Base-by-base conservation (phyloP, 495 filamentous ascomycete genomes). In the Penicillium goetzii region DNA sequence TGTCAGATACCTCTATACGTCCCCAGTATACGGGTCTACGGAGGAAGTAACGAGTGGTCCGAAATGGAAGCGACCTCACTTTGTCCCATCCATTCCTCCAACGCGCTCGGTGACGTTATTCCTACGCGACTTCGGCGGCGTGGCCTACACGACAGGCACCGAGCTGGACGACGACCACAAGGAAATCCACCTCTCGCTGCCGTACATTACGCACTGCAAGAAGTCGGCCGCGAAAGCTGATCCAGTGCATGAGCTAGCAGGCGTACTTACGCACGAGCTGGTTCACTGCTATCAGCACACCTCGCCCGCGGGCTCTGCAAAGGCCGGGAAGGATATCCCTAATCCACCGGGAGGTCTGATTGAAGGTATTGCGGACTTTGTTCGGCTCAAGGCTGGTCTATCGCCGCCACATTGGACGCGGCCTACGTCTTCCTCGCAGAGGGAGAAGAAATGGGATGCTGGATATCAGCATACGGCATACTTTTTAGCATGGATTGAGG, bases 241-340 rank as follows among this genome's bases (percentile, higher is more conserved):
- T 41, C 72, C 78, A 15, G 64, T 72, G 11, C 68, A 84, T 34
- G 95, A 99, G 77, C 87, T 98, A 60, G 76, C 82, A 12, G 95
- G 95, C 41, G 92, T 99, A 3, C 68, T 99, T 10, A 86, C 87
- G 0, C 95, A 99, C 74, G 95, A 99, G 77, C 89, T 97, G 64
- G 95, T 98, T 12, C 95, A 99, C 73, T 97, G 93, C 78, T 96
- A 90, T 78, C 95, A 99, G 73, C 92, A 90, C 76, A 86, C 90
- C 57, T 89, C 82, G 1, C 78, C 76, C 2, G 85, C 83, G 0
- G 81, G 78, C 4, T 84, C 83, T 17, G 58, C 25, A 4, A 50
- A 63, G 36, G 32, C 56, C 14, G 56, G 54, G 5, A 56, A 28
- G 17, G 40, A 65, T 14, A 63, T 71, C 8, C 72, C 71, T 4